Conservation (phyloP, 1,284 basidiomycete species). For the Phaffia rhodozyma region DNA sequence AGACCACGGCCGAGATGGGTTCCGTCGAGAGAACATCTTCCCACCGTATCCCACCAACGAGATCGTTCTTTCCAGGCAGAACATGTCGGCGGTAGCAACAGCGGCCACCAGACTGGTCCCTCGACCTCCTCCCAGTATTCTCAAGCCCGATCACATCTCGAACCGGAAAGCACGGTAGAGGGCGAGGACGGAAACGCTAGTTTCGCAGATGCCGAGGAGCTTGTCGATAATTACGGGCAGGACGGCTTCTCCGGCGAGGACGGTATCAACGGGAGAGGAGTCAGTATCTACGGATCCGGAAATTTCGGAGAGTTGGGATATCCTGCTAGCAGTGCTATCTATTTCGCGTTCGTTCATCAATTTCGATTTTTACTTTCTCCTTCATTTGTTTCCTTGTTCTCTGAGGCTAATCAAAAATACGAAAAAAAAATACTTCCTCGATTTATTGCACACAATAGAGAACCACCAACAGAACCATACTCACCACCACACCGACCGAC, state of each 20-base stretch:
- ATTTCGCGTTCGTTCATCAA: background rate
- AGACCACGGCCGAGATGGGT: constrained; percentile 9
- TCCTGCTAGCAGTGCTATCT: constrained; percentile 2
- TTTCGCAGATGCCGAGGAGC: constrained; percentile 7
- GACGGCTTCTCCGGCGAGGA: background rate
- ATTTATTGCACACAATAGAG: too few relatives aligned
- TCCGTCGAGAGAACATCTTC: constrained; percentile 1
- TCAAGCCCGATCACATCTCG: background rate
- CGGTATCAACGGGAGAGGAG: background rate
- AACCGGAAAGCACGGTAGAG: background rate
- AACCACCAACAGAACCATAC: too few relatives aligned
- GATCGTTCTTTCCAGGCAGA: background rate
- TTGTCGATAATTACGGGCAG: too few relatives aligned
- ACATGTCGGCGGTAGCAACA: background rate
- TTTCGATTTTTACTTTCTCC: background rate
- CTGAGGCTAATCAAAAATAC: too few relatives aligned
- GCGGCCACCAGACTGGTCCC: background rate
- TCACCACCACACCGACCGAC: too few relatives aligned
- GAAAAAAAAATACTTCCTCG: too few relatives aligned
- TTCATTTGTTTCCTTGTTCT: background rate
- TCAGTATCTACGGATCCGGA: background rate
- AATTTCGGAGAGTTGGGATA: constrained; percentile 2
- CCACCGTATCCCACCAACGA: background rate
- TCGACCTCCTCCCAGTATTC: background rate
- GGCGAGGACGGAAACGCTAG: constrained; percentile 2